Percentiles rank a stretch among this genome's conserved stretches.
phyloP scores from a whole-genome alignment of 108 stramenopile species.

The Asterionellopsis glacialis region DNA sequence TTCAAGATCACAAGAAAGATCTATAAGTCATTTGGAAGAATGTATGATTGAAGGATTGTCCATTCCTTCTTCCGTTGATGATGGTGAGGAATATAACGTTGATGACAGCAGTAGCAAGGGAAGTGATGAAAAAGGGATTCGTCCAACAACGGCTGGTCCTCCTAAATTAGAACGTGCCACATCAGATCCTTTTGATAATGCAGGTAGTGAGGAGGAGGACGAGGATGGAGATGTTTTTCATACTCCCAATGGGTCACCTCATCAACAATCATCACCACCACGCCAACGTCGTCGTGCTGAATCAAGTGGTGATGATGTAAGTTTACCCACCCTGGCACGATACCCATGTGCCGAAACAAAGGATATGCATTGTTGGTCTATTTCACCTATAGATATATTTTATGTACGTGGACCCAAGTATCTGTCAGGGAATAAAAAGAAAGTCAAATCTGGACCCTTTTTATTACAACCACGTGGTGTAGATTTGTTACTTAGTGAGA shows the following conservation, averaged over 20 bases:
- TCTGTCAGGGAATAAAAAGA: constrained; percentile 59
- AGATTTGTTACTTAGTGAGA: constrained; percentile 76
- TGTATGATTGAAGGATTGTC: too few species aligned
- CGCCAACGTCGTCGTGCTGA: not conserved
- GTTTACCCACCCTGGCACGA: constrained; percentile 33
- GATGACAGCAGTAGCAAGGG: too few species aligned
- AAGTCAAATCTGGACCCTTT: constrained; percentile 43
- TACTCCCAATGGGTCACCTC: not conserved
- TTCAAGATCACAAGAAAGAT: too few species aligned
- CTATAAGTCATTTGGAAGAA: too few species aligned
- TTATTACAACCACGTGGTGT: constrained; percentile 65
- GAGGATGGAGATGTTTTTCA: constrained; percentile 4
- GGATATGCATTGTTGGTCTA: constrained; percentile 73
- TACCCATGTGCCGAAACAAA: constrained; percentile 38
- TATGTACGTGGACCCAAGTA: constrained; percentile 69
- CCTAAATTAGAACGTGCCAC: constrained; percentile 17
- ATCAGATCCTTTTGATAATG: constrained; percentile 42
- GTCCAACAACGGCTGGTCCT: too few species aligned
- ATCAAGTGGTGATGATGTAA: not conserved
- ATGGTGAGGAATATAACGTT: too few species aligned
- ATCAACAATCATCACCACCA: not conserved
- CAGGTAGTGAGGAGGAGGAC: constrained; percentile 16
- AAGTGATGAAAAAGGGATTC: too few species aligned
- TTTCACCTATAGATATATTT: constrained; percentile 55
- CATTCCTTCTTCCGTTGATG: too few species aligned